phyloP scores from a whole-genome alignment of 805 yeast genomes.

The Clavispora santaluciae region DNA sequence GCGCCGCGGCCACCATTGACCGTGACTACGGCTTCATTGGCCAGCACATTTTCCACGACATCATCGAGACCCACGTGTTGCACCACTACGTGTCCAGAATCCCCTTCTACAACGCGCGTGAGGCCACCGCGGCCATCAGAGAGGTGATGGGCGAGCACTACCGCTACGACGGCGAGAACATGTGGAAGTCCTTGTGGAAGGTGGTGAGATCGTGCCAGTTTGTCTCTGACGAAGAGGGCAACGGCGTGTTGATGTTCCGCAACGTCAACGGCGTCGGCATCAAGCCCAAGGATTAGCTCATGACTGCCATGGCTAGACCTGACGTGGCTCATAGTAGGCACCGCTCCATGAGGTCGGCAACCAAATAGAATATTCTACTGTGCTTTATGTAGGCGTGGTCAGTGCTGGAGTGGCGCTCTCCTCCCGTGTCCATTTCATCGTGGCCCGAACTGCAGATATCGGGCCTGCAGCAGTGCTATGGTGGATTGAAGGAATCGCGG shows the following conservation, averaged over 20 bases:
- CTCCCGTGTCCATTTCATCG: too few species aligned
- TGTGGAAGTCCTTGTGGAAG: slow-evolving; percentile 57
- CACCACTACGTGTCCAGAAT: slow-evolving; percentile 54
- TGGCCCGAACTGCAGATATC: too few species aligned
- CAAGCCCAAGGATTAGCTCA: slow-evolving; percentile 12
- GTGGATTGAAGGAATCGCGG: too few species aligned
- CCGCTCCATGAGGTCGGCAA: too few species aligned
- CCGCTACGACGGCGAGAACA: slow-evolving; percentile 46
- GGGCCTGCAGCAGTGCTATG: too few species aligned
- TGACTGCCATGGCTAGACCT: neutral
- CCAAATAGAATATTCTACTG: neutral
- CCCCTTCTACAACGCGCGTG: slow-evolving; percentile 53
- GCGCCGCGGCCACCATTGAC: slow-evolving; percentile 64
- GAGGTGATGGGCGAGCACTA: slow-evolving; percentile 52
- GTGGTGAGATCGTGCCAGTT: slow-evolving; percentile 61
- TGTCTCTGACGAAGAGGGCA: slow-evolving; percentile 62
- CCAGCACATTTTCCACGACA: slow-evolving; percentile 52
- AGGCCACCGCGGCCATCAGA: slow-evolving; percentile 47
- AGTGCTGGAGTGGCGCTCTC: too few species aligned
- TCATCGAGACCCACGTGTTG: slow-evolving; percentile 54
- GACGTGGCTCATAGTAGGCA: too few species aligned
- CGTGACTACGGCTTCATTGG: slow-evolving; percentile 59
- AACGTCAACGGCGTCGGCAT: slow-evolving; percentile 52
- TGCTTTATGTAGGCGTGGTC: too few species aligned
- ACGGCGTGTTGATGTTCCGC: slow-evolving; percentile 68